A percentile compares a stretch with the other conserved stretches of the same genome.
These are phyloP conservation scores for Danielozyma ontarioensis DNA, from an alignment of 805 yeast species.

Conservation along the genomic window DNA sequence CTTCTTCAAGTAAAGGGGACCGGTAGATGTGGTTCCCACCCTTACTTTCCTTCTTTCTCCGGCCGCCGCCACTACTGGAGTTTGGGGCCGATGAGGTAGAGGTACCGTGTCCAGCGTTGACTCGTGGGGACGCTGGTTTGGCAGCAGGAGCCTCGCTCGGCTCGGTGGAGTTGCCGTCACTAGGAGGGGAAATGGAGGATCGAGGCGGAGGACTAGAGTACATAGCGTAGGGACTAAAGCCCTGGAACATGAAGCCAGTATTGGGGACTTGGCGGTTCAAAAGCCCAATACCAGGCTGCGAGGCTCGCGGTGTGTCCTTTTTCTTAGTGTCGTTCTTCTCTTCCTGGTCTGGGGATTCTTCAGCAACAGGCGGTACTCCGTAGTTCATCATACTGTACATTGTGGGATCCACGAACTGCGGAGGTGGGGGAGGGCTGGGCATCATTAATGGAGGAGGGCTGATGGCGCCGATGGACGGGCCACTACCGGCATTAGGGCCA, in stretches of 20 bases:
- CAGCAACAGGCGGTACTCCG: constrained; percentile 6
- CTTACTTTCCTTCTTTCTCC: constrained; percentile 5
- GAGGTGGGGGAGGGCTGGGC: constrained; percentile 28
- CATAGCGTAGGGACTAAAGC: constrained; percentile 44
- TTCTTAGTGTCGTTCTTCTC: constrained; percentile 1
- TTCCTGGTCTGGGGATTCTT: constrained; percentile 1
- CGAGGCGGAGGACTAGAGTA: constrained; percentile 9
- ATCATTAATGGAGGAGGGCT: constrained; percentile 36
- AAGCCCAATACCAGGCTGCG: constrained; percentile 28
- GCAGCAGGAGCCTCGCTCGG: constrained; percentile 2
- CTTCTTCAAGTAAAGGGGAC: constrained; percentile 80
- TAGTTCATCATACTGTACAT: constrained; percentile 29
- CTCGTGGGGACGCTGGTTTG: constrained; percentile 5
- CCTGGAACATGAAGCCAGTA: constrained; percentile 42
- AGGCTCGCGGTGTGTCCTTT: constrained; percentile 2
- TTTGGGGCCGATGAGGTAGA: constrained; percentile 2
- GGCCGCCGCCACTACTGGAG: constrained; percentile 11
- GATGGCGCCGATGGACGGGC: constrained; percentile 28
- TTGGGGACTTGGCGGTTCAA: constrained; percentile 29
- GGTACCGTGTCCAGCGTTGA: constrained; percentile 9
- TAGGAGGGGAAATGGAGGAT: not conserved
- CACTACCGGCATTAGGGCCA: constrained; percentile 29
- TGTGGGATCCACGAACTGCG: constrained; percentile 32
- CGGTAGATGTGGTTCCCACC: constrained; percentile 50
- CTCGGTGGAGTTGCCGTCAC: constrained; percentile 3